These are phyloP conservation scores for Xylaria arbuscula DNA, from an alignment of 2,329 filamentous ascomycete genomes.

Conservation along the genomic window DNA sequence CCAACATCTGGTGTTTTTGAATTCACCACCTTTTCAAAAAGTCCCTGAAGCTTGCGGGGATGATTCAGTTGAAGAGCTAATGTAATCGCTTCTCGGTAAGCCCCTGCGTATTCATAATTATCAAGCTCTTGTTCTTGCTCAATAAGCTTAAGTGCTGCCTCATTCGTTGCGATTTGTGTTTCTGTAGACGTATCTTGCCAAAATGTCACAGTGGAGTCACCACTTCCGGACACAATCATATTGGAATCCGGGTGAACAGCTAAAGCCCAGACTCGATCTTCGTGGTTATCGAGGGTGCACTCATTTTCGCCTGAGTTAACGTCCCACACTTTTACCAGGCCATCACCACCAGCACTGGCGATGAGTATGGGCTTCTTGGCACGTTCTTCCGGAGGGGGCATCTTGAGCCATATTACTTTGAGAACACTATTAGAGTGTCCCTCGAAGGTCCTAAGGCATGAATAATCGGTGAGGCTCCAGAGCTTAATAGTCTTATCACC, in stretches of 20 bases:
- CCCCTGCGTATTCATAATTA: slow-evolving; percentile 88
- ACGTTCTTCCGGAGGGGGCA: slow-evolving; percentile 61
- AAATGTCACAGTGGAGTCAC: slow-evolving; percentile 92
- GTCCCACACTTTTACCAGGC: slow-evolving; percentile 96
- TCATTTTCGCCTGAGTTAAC: slow-evolving; percentile 85
- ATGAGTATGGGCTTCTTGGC: slow-evolving; percentile 74
- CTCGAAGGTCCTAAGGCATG: slow-evolving; percentile 92
- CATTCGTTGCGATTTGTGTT: slow-evolving; percentile 79
- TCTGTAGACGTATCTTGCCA: slow-evolving; percentile 92
- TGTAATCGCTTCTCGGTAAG: slow-evolving; percentile 92
- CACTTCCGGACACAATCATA: slow-evolving; percentile 87
- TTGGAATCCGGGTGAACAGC: slow-evolving; percentile 76
- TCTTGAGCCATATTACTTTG: slow-evolving; percentile 87
- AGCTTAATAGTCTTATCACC: slow-evolving; percentile 97
- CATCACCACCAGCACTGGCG: slow-evolving; percentile 90
- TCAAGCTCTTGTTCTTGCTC: slow-evolving; percentile 95
- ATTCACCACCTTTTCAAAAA: slow-evolving; percentile 85
- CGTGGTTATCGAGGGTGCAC: slow-evolving; percentile 94
- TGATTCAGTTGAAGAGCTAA: slow-evolving; percentile 95
- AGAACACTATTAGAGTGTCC: slow-evolving; percentile 96
- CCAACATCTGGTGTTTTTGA: slow-evolving; percentile 68
- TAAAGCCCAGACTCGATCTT: slow-evolving; percentile 93
- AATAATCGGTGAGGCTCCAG: slow-evolving; percentile 93
- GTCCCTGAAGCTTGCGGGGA: slow-evolving; percentile 82
- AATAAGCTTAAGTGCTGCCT: slow-evolving; percentile 80